phyloP scores from a whole-genome alignment of 2,329 filamentous ascomycete genomes.

The Hypoxylon sp. region DNA sequence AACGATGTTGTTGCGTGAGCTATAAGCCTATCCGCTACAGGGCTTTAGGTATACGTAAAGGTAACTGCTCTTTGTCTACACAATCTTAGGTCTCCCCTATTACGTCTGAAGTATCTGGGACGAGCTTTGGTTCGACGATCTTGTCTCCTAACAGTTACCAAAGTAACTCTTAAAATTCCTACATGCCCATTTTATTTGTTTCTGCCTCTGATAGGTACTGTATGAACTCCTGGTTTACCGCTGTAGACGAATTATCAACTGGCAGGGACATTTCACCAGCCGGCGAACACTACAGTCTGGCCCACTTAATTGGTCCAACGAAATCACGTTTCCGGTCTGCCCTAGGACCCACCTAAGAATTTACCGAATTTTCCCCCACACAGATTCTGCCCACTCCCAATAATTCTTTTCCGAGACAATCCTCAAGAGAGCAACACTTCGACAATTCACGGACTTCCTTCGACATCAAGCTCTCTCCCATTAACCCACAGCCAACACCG shows the following conservation, averaged over 20 bases:
- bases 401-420: constrained; percentile 41
- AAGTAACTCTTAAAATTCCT: neutral
- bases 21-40: too few relatives aligned
- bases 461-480: constrained; percentile 54
- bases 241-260: neutral
- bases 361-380: constrained; percentile 52
- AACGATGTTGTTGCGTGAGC: too few relatives aligned
- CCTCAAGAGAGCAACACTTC: constrained; percentile 47
- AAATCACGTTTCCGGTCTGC: constrained; percentile 32
- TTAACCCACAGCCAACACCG: constrained; percentile 61
- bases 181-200: neutral
- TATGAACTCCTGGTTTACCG: neutral
- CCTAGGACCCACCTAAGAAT: constrained; percentile 50
- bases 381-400: constrained; percentile 47
- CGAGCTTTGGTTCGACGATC: too few relatives aligned
- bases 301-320: constrained; percentile 12
- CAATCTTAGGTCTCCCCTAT: too few relatives aligned
- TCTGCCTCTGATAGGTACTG: neutral
- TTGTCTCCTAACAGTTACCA: neutral
- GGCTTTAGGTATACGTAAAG: too few relatives aligned
- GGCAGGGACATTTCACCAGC: neutral
- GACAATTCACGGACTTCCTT: constrained; percentile 47
- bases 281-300: neutral
- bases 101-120: too few relatives aligned
- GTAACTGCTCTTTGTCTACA: too few relatives aligned